phyloP scores from a whole-genome alignment of 352 stramenopile genomes.

The Phytophthora ramorum region DNA sequence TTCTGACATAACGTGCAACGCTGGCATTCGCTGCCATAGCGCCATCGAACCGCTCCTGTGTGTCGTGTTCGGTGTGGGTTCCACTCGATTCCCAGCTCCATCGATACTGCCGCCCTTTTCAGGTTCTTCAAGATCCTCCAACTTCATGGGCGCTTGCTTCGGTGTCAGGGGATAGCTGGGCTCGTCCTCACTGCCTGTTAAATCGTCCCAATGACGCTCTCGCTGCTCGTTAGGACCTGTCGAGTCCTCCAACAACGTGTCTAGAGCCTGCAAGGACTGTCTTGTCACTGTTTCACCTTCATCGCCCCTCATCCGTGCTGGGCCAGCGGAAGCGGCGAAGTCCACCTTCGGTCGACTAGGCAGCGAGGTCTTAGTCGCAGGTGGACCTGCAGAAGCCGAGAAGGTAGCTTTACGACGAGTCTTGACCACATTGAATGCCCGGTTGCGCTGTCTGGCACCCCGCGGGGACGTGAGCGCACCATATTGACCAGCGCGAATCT shows the following conservation, averaged over 20 bases:
- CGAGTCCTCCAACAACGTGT: constrained; percentile 22
- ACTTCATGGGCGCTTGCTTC: constrained; percentile 16
- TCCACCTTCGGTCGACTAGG: constrained; percentile 12
- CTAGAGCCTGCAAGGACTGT: constrained; percentile 24
- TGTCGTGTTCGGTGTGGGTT: neutral
- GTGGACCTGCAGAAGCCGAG: constrained; percentile 29
- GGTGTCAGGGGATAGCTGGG: constrained; percentile 5
- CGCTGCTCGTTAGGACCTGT: constrained; percentile 1
- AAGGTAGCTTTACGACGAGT: constrained; percentile 13
- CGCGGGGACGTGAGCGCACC: constrained; percentile 29
- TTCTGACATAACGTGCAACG: constrained; percentile 34
- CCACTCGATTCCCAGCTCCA: neutral
- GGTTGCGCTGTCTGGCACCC: constrained; percentile 13
- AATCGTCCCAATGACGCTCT: constrained; percentile 11
- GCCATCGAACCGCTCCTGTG: constrained; percentile 2
- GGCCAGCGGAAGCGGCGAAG: constrained; percentile 27
- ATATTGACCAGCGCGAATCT: constrained; percentile 45
- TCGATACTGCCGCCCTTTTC: constrained; percentile 2
- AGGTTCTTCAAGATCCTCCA: constrained; percentile 19
- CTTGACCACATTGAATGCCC: constrained; percentile 14
- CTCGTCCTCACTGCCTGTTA: constrained; percentile 23
- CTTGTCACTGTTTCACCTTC: constrained; percentile 15
- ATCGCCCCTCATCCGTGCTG: constrained; percentile 5
- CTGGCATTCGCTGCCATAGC: constrained; percentile 35
- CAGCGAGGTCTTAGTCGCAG: constrained; percentile 1